Conservation (phyloP, 2,329 filamentous ascomycete species). For the Scopulariopsis brevicaulis region DNA sequence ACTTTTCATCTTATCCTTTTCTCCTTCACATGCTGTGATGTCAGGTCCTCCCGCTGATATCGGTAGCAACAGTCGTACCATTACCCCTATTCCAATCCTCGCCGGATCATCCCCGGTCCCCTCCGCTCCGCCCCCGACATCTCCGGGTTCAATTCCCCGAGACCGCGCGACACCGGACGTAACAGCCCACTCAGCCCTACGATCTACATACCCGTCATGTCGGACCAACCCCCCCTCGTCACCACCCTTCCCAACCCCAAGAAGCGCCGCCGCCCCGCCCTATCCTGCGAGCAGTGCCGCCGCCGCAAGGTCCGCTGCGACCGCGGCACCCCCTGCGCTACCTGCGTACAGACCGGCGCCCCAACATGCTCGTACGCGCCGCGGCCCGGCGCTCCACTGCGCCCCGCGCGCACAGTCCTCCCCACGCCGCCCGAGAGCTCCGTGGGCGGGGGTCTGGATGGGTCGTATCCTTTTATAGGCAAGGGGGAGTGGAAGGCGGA, state of each 20-base stretch:
- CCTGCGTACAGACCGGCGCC: constrained; percentile 45
- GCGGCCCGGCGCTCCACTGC: not conserved
- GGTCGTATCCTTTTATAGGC: not conserved
- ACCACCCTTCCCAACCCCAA: constrained; percentile 10
- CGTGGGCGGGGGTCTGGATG: not conserved
- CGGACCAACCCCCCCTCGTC: not conserved
- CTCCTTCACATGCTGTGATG: too few species aligned
- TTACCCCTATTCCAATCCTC: too few species aligned
- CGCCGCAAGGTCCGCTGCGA: constrained; percentile 52
- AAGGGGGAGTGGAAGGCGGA: not conserved
- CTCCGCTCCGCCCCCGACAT: not conserved
- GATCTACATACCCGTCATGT: not conserved
- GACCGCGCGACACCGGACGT: not conserved
- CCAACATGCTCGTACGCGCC: constrained; percentile 40
- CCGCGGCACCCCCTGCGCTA: constrained; percentile 44
- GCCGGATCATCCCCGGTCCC: not conserved
- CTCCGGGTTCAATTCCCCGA: not conserved
- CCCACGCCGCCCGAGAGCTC: not conserved
- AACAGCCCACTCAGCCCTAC: not conserved
- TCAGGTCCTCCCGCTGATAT: too few species aligned
- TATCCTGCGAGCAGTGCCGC: constrained; percentile 46
- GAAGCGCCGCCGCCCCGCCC: constrained; percentile 25
- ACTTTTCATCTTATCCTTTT: too few species aligned
- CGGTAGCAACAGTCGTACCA: too few species aligned
- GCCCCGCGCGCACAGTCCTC: not conserved